Evolutionary conservation across 2,329 filamentous ascomycete species (phyloP).

Genomic region (Colletotrichum trifolii): DNA sequence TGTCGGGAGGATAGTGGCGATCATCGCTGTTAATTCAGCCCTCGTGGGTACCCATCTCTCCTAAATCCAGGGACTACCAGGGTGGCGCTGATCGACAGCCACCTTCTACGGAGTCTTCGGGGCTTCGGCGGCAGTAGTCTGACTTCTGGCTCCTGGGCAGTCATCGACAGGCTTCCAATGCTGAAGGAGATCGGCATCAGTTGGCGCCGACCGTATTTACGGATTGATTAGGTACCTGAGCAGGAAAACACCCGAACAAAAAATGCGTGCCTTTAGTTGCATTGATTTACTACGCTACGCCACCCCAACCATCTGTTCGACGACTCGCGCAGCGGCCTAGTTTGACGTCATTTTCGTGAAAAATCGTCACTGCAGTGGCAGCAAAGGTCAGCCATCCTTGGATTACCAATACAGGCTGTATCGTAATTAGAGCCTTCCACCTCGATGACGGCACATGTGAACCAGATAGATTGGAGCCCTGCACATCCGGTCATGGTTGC

Average conservation of each 20-base stretch:
- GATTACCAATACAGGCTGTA: slow-evolving; percentile 14
- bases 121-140: slow-evolving; percentile 5
- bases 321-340: slow-evolving; percentile 19
- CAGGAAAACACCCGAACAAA: neutral
- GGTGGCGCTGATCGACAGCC: slow-evolving; percentile 29
- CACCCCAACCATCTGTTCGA: slow-evolving; percentile 14
- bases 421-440: too few relatives aligned
- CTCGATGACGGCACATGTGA: too few relatives aligned
- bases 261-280: slow-evolving; percentile 3
- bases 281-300: slow-evolving; percentile 12
- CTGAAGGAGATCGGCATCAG: slow-evolving; percentile 24
- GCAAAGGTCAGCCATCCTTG: neutral
- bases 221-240: neutral
- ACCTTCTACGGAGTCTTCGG: slow-evolving; percentile 9
- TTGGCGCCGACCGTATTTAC: slow-evolving; percentile 20
- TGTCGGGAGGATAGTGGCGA: neutral
- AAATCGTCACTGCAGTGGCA: neutral
- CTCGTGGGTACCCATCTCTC: too few relatives aligned
- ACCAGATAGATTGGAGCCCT: too few relatives aligned
- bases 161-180: neutral
- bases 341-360: slow-evolving; percentile 19
- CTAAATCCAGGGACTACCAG: neutral
- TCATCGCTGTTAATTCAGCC: neutral
- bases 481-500: too few relatives aligned
- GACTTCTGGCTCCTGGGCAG: neutral